phyloP scores from a whole-genome alignment of 371 early-diverging fungal species.

The Chytridiales sp. region DNA sequence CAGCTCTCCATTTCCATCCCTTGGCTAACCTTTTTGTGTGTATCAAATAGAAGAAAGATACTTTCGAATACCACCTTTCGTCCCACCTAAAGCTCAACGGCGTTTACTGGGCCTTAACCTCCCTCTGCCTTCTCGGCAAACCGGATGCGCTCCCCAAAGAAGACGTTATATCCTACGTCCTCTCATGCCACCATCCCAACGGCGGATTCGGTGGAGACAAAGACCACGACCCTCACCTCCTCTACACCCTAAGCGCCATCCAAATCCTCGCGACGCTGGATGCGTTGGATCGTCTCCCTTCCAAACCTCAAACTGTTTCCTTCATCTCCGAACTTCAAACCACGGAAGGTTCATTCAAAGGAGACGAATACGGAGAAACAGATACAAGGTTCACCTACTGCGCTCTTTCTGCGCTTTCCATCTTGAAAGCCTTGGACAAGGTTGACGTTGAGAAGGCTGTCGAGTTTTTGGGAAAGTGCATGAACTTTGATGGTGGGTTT shows the following conservation, averaged over 20 bases:
- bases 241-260: constrained; percentile 92
- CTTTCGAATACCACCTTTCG: constrained; percentile 89
- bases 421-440: constrained; percentile 69
- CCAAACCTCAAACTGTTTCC: constrained; percentile 8
- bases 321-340: constrained; percentile 51
- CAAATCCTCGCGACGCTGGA: constrained; percentile 87
- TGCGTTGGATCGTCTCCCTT: constrained; percentile 62
- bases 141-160: constrained; percentile 70
- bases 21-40: no score
- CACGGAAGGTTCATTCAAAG: constrained; percentile 75
- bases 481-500: constrained; percentile 97
- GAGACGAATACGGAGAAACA: constrained; percentile 93
- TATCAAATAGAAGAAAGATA: constrained; percentile 63
- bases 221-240: constrained; percentile 88
- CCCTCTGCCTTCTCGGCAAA: constrained; percentile 70
- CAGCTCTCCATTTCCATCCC: no score
- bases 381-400: constrained; percentile 95
- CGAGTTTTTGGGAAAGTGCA: constrained; percentile 75
- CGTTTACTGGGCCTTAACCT: constrained; percentile 93
- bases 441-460: constrained; percentile 72
- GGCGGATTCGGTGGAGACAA: constrained; percentile 90
- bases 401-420: constrained; percentile 71
- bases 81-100: constrained; percentile 89
- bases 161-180: constrained; percentile 73
- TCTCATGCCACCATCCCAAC: constrained; percentile 74